A percentile compares a stretch with the other conserved stretches of the same genome.
phyloP scores from a whole-genome alignment of 768 basidiomycete species.

The Mycena olivaceomarginata region DNA sequence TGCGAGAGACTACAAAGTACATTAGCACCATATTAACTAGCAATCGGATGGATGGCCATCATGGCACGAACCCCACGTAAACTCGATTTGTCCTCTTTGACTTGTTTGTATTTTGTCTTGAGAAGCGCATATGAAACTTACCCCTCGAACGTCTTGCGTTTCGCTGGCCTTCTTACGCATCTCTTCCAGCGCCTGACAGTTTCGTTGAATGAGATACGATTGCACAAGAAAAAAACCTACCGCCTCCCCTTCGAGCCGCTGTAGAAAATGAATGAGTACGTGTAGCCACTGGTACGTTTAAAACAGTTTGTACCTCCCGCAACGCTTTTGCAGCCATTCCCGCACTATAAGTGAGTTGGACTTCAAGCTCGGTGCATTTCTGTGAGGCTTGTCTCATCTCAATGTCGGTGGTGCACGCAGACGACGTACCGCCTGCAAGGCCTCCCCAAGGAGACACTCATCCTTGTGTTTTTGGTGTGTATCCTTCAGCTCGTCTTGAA shows the following conservation, averaged over 20 bases:
- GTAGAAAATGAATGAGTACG: not conserved
- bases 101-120: not conserved
- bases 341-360: too few relatives aligned
- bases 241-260: constrained; percentile 24
- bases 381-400: not conserved
- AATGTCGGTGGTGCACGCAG: too few relatives aligned
- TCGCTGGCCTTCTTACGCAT: not conserved
- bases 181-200: not conserved
- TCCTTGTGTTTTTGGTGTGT: too few relatives aligned
- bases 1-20: not conserved
- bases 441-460: not conserved
- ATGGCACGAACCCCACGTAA: not conserved
- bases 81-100: not conserved
- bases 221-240: not conserved
- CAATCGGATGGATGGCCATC: not conserved
- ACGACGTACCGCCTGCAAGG: not conserved
- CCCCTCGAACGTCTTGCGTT: too few relatives aligned
- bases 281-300: too few relatives aligned
- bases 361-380: constrained; percentile 13
- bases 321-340: constrained; percentile 20
- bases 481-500: too few relatives aligned
- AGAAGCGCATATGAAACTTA: not conserved
- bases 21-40: not conserved
- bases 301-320: constrained; percentile 1
- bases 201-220: not conserved